A percentile compares a stretch with the other conserved stretches of the same genome.
Conservation (phyloP, 345 rosid species). For the Syzygium oleosum region DNA sequence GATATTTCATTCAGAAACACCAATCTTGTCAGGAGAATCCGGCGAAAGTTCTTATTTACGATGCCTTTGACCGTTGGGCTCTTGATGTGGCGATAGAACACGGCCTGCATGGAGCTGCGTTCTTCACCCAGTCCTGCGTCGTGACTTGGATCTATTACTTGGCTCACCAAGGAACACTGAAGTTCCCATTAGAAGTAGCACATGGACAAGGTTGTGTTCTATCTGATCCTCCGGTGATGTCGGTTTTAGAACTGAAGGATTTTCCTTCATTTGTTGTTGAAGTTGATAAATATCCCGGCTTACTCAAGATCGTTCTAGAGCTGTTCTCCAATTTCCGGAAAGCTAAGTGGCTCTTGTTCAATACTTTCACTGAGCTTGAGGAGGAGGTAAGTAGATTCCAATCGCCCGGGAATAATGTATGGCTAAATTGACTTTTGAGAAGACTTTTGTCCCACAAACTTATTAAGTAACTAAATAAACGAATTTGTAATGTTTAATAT, state of each 20-base stretch:
- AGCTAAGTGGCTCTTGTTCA: conserved; percentile 33
- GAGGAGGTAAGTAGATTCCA: conserved; percentile 39
- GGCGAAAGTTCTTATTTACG: conserved; percentile 27
- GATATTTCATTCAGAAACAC: conserved; percentile 9
- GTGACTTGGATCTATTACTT: conserved; percentile 7
- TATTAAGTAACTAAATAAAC: too few species aligned
- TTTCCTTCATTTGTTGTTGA: conserved; percentile 31
- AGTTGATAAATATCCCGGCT: conserved; percentile 6
- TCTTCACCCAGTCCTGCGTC: conserved; percentile 17
- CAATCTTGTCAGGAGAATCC: conserved; percentile 2
- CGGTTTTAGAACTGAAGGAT: conserved; percentile 20
- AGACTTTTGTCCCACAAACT: too few species aligned
- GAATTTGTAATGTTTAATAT: too few species aligned
- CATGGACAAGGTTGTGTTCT: conserved; percentile 2
- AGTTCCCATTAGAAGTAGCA: conserved; percentile 12
- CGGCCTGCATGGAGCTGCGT: conserved; percentile 7
- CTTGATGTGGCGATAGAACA: conserved; percentile 12
- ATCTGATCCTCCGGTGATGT: conserved; percentile 12
- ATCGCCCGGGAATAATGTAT: background rate
- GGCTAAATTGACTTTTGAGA: background rate
- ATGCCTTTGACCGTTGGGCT: conserved; percentile 28
- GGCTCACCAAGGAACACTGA: background rate
- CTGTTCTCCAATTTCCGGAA: conserved; percentile 23
- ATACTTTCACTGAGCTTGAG: conserved; percentile 39
- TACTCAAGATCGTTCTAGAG: background rate